Conservation (phyloP, 306 rosid species). For the Senna siamea region DNA sequence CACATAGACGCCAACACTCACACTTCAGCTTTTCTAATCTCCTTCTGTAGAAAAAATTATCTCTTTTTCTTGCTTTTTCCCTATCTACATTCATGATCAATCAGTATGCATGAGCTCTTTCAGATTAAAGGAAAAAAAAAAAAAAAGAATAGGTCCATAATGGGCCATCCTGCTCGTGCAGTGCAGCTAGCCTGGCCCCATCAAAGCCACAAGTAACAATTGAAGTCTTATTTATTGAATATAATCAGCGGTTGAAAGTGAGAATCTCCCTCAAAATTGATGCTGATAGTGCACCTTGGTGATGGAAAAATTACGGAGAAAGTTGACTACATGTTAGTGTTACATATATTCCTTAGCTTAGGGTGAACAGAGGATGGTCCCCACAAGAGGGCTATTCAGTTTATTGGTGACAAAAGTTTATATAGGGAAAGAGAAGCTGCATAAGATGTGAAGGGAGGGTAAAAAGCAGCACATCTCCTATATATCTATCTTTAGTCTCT, state of each 20-base stretch:
- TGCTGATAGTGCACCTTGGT: slow-evolving; percentile 8
- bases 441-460: slow-evolving; percentile 20
- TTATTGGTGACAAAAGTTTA: slow-evolving; percentile 40
- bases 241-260: neutral
- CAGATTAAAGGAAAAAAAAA: neutral
- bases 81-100: slow-evolving; percentile 9
- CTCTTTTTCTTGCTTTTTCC: neutral
- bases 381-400: slow-evolving; percentile 44
- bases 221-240: neutral
- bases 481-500: slow-evolving; percentile 46
- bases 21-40: neutral
- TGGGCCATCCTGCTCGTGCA: slow-evolving; percentile 73
- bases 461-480: slow-evolving; percentile 12
- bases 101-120: slow-evolving; percentile 27
- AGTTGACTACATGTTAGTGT: slow-evolving; percentile 3
- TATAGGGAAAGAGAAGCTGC: slow-evolving; percentile 28
- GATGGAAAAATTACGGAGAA: neutral
- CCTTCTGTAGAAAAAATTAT: neutral
- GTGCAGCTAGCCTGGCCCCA: slow-evolving; percentile 50
- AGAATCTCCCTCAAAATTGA: slow-evolving; percentile 8
- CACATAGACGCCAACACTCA: slow-evolving; percentile 33
- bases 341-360: slow-evolving; percentile 14
- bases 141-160: neutral
- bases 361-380: slow-evolving; percentile 38
- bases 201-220: neutral